Base-by-base conservation (phyloP, 2,329 filamentous ascomycete species). In the Dactylonectria estremocensis region DNA sequence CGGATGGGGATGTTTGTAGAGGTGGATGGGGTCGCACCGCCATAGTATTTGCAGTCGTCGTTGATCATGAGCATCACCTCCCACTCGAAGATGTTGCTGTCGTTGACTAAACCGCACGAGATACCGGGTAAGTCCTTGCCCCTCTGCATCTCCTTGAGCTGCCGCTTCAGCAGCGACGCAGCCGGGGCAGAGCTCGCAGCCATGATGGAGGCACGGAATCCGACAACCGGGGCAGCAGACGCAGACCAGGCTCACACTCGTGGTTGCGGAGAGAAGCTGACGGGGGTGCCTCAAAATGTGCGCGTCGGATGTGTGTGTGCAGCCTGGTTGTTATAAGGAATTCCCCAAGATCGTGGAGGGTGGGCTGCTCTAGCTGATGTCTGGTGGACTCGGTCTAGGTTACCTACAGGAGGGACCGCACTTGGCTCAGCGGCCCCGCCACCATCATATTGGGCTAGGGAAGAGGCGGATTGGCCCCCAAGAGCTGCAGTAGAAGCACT, bases 61-160 rank as follows among this genome's bases (percentile, higher is more conserved):
- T 90, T 94, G 72, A 98, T 95, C 95, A 99, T 98, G 68, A 99
- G 90, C 93, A 98, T 97, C 20, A 98, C 95, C 82, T 98, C 95
- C 96, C 96, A 99, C 84, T 97, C 93, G 73, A 98, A 98, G 10
- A 98, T 91, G 79, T 97, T 97, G 83, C 85, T 92, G 80, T 93
- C 93, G 76, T 92, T 91, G 59, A 95, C 91, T 49, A 99, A 85
- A 0, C 96, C 96, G 76, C 94, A 97, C 69, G 95, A 98, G 78
- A 98, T 97, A 60, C 95, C 96, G 0, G 94, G 94, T 53, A 98
- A 92, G 81, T 97, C 95, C 79, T 95, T 95, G 80, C 94, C 92
- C 24, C 88, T 90, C 83, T 97, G 94, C 90, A 99, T 98, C 80
- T 97, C 92, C 85, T 97, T 97, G 72, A 98, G 90, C 83, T 98